Percentiles rank a stretch among this genome's conserved stretches.
Evolutionary conservation across 257 asterid genomes (phyloP).

Genomic region (Nicotiana knightiana): DNA sequence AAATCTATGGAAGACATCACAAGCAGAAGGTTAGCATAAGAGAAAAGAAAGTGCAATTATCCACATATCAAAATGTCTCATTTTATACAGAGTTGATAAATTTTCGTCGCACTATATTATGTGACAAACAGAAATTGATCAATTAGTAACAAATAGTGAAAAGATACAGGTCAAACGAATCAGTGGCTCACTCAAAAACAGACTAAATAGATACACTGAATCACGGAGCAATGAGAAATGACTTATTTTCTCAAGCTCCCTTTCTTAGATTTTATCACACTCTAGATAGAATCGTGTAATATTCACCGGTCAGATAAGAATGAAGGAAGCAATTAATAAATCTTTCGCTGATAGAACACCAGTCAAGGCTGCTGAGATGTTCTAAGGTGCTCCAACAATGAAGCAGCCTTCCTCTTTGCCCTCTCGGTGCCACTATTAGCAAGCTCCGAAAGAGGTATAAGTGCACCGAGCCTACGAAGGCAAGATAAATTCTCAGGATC

Average conservation of each 20-base stretch:
- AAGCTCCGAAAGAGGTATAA: slow-evolving; percentile 64
- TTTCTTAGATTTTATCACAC: slow-evolving; percentile 26
- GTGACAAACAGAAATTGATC: not conserved
- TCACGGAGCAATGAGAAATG: slow-evolving; percentile 29
- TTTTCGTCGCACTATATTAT: not conserved
- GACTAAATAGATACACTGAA: slow-evolving; percentile 14
- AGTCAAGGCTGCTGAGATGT: slow-evolving; percentile 34
- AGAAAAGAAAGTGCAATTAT: not conserved
- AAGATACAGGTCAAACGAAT: slow-evolving; percentile 4
- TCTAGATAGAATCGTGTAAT: slow-evolving; percentile 28
- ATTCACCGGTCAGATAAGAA: slow-evolving; percentile 12
- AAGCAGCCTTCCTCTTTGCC: slow-evolving; percentile 73
- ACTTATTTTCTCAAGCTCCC: slow-evolving; percentile 35
- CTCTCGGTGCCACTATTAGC: slow-evolving; percentile 83
- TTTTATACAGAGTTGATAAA: not conserved
- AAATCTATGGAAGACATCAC: not conserved
- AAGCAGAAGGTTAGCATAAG: not conserved
- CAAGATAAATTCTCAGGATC: slow-evolving; percentile 59
- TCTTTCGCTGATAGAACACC: slow-evolving; percentile 2
- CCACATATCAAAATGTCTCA: slow-evolving; percentile 4
- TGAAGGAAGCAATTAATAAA: slow-evolving; percentile 11
- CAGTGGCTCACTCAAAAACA: not conserved
- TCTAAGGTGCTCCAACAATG: slow-evolving; percentile 66
- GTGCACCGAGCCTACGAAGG: slow-evolving; percentile 73
- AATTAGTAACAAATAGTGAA: slow-evolving; percentile 1